Percentiles rank a stretch among this genome's conserved stretches.
These are phyloP conservation scores for Brassica rapa DNA, from an alignment of 345 rosid genomes.

Conservation along the genomic window DNA sequence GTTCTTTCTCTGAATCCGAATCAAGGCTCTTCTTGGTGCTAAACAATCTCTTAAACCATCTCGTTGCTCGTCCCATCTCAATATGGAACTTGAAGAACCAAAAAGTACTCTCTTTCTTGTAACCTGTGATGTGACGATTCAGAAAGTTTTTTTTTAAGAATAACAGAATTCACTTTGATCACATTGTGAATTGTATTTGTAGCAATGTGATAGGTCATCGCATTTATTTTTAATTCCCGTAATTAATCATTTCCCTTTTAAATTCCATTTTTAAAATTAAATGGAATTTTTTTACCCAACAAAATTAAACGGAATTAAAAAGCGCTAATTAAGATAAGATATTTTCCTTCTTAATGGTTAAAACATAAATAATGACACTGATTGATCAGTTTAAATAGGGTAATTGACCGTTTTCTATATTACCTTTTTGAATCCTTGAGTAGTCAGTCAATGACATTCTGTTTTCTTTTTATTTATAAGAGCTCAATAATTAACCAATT, in stretches of 20 bases:
- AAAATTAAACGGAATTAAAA: neutral
- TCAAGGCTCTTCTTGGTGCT: neutral
- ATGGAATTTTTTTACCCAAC: neutral
- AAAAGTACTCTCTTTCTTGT: neutral
- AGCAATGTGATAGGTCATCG: conserved; percentile 26
- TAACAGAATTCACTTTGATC: conserved; percentile 6
- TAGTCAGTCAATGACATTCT: neutral
- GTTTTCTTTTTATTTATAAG: neutral
- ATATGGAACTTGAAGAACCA: conserved; percentile 5
- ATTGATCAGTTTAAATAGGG: conserved; percentile 23
- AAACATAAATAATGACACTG: conserved; percentile 29
- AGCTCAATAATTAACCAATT: neutral
- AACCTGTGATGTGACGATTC: conserved; percentile 36
- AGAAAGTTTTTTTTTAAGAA: conserved; percentile 19
- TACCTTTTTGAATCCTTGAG: neutral
- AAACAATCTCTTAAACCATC: neutral
- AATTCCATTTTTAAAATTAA: neutral
- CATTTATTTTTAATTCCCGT: conserved; percentile 22
- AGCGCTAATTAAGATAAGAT: conserved; percentile 19
- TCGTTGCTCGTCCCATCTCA: conserved; percentile 62
- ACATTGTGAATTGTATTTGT: conserved; percentile 17
- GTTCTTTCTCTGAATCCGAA: conserved; percentile 52
- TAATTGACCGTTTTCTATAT: conserved; percentile 16
- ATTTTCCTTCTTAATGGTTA: neutral
- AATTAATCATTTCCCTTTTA: conserved; percentile 11